A percentile compares a stretch with the other conserved stretches of the same genome.
These are phyloP conservation scores for Hypocrella siamensis DNA, from an alignment of 2,329 filamentous ascomycete species.

Conservation along the genomic window DNA sequence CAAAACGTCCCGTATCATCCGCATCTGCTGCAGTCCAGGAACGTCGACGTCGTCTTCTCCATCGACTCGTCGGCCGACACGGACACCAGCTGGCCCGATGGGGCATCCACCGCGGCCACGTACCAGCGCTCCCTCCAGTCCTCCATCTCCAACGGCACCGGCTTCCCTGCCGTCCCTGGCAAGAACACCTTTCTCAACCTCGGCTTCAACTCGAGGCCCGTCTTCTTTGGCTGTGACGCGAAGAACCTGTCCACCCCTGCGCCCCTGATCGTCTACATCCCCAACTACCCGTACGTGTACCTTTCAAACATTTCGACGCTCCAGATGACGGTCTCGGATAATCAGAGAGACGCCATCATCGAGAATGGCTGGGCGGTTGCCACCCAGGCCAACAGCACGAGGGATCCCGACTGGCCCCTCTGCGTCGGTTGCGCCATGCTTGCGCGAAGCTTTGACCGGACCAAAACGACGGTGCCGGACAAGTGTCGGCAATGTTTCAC, in stretches of 20 bases:
- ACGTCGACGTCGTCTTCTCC: constrained; percentile 47
- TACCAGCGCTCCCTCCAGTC: constrained; percentile 34
- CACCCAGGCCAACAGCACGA: constrained; percentile 67
- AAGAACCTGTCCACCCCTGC: constrained; percentile 32
- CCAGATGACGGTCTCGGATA: constrained; percentile 44
- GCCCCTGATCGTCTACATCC: constrained; percentile 75
- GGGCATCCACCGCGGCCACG: constrained; percentile 39
- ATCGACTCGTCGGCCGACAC: constrained; percentile 51
- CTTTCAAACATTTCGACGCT: constrained; percentile 71
- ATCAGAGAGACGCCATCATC: constrained; percentile 64
- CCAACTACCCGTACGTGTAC: constrained; percentile 59
- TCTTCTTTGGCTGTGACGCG: constrained; percentile 51
- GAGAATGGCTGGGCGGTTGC: constrained; percentile 72
- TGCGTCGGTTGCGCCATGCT: constrained; percentile 86
- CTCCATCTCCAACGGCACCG: constrained; percentile 34
- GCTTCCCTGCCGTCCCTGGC: constrained; percentile 43
- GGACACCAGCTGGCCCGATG: constrained; percentile 40
- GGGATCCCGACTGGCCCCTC: constrained; percentile 58
- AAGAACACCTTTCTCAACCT: constrained; percentile 39
- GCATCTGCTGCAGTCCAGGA: constrained; percentile 31
- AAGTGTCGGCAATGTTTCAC: constrained; percentile 64
- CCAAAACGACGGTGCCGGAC: constrained; percentile 49
- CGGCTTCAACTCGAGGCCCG: constrained; percentile 41
- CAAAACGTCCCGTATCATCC: constrained; percentile 70
- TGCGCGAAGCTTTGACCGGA: constrained; percentile 57